Evolutionary conservation across 352 stramenopile genomes (phyloP), one percentile per base, ranked within the genome.

Genomic region (Phytophthora meadii): DNA sequence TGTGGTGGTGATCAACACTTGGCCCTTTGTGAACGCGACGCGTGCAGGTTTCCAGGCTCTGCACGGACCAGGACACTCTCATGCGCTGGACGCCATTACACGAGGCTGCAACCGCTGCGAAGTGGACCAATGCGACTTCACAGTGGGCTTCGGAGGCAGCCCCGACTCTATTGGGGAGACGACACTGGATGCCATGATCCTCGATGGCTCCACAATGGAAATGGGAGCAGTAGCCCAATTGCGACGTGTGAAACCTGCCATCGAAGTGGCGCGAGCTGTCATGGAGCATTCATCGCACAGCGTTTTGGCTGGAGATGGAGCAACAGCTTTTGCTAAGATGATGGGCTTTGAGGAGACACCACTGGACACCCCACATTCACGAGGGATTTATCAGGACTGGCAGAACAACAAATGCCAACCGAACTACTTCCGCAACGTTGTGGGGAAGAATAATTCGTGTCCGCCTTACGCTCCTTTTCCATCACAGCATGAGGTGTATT

Each of bases 151-250:
- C 56, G 92, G 92, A 15, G 89, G 89, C 7, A 95, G 90, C 47
- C 90, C 92, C 0, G 90, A 98, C 58, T 84, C 81, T 2, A 79
- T 58, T n/a, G 92, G 90, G 4, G 87, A 97, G 61, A 96, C 91
- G 10, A 97, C 89, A 19, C 79, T 98, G 11, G 92, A 98, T 54
- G 89, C 92, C 5, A 97, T 98, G 89, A 94, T 98, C 55, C 70
- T 98, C 66, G 89, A 97, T 49, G 92, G 89, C 5, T 72, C 72
- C 15, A 93, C 76, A 12, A 92, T 95, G 78, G 76, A 78, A 56
- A 94, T 97, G 77, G 90, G 92, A 11, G 88, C 88, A 0, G 90
- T 98, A 4, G 92, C 78, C 10, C 84, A 85, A 57, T 66, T 98
- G 28, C 76, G 86, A 50, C 78, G 85, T 41, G 73, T 97, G 45